Evolutionary conservation across 495 filamentous ascomycete genomes (phyloP).

Genomic region (Amorphotheca resinae): DNA sequence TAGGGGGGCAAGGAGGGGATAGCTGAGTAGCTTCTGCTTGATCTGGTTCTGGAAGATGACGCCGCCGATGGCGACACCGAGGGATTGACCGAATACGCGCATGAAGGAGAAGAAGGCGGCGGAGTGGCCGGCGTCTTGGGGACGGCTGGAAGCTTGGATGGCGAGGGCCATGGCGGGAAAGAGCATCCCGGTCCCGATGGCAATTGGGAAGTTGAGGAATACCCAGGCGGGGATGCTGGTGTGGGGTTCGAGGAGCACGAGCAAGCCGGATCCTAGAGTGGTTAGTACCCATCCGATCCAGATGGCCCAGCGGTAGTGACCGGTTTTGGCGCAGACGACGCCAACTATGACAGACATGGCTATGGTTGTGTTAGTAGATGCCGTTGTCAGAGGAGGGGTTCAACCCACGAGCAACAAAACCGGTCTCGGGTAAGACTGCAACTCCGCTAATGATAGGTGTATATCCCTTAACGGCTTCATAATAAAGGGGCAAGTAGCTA

Average conservation of each 20-base stretch:
- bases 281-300: slow-evolving; percentile 42
- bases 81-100: slow-evolving; percentile 40
- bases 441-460: slow-evolving; percentile 46
- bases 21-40: slow-evolving; percentile 29
- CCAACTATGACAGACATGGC: slow-evolving; percentile 36
- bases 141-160: slow-evolving; percentile 31
- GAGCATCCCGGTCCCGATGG: slow-evolving; percentile 43
- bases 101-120: slow-evolving; percentile 47
- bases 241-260: slow-evolving; percentile 34
- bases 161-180: slow-evolving; percentile 37
- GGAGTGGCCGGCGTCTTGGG: slow-evolving; percentile 40
- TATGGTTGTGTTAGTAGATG: slow-evolving; percentile 20
- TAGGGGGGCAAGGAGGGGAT: slow-evolving; percentile 29
- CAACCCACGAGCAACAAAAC: slow-evolving; percentile 22
- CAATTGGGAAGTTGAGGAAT: slow-evolving; percentile 38
- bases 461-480: slow-evolving; percentile 48
- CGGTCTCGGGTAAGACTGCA: slow-evolving; percentile 45
- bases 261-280: slow-evolving; percentile 33
- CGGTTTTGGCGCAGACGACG: slow-evolving; percentile 32
- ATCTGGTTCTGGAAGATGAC: slow-evolving; percentile 50
- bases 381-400: slow-evolving; percentile 20
- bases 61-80: slow-evolving; percentile 39
- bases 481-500: slow-evolving; percentile 45
- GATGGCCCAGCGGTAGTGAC: slow-evolving; percentile 39
- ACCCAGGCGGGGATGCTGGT: slow-evolving; percentile 37